Conservation (phyloP, 2,329 filamentous ascomycete genomes). For the Nothopassalora personata region DNA sequence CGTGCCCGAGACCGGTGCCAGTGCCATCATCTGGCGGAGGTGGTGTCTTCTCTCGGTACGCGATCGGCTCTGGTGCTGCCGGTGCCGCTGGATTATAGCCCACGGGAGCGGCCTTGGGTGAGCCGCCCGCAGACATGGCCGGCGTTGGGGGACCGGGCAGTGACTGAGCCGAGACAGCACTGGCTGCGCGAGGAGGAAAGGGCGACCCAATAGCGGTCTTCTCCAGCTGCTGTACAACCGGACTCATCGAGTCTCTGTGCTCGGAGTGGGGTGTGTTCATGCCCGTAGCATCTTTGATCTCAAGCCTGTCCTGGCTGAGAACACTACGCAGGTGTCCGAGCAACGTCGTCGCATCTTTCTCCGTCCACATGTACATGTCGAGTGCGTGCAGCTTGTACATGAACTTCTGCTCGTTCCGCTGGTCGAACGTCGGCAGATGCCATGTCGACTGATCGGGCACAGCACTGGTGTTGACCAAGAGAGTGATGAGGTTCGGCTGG, state of each 20-base stretch:
- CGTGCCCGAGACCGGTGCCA: constrained; percentile 41
- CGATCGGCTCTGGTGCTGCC: constrained; percentile 65
- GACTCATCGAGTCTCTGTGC: constrained; percentile 53
- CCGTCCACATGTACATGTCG: constrained; percentile 76
- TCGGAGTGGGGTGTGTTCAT: constrained; percentile 37
- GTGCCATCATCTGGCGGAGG: constrained; percentile 61
- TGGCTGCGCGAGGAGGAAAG: constrained; percentile 40
- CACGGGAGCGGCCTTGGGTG: constrained; percentile 50
- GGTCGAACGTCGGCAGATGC: constrained; percentile 70
- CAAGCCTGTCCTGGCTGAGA: constrained; percentile 55
- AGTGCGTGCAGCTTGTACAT: constrained; percentile 71
- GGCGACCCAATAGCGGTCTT: constrained; percentile 61
- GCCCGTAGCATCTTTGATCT: constrained; percentile 61
- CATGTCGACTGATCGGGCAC: constrained; percentile 52
- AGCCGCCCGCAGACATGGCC: constrained; percentile 17
- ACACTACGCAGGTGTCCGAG: constrained; percentile 63
- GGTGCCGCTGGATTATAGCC: constrained; percentile 77
- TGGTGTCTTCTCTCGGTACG: constrained; percentile 73
- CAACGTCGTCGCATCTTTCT: constrained; percentile 65
- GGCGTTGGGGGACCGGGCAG: constrained; percentile 29
- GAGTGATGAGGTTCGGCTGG: constrained; percentile 64
- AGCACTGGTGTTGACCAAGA: constrained; percentile 54
- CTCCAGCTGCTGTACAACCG: constrained; percentile 69
- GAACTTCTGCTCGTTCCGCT: constrained; percentile 69
- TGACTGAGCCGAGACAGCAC: constrained; percentile 35